Evolutionary conservation across 1,284 basidiomycete genomes (phyloP).

Genomic region (Ceraceosorus bombacis): DNA sequence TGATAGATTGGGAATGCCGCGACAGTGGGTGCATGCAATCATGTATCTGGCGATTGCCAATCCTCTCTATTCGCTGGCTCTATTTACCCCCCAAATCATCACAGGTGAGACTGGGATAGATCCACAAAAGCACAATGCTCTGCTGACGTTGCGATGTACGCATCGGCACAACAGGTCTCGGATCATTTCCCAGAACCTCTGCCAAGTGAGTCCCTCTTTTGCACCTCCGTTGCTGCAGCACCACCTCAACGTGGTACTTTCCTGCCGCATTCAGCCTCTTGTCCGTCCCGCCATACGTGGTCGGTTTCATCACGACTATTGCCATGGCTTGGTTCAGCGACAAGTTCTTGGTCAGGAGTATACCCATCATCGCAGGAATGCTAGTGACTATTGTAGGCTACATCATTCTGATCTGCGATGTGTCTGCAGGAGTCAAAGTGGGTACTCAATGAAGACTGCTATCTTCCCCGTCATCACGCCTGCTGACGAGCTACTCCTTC

Average conservation of each 20-base stretch:
- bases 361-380: conserved; percentile 51
- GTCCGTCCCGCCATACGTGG: conserved; percentile 49
- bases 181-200: too few relatives aligned
- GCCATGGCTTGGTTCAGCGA: conserved; percentile 50
- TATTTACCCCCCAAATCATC: conserved; percentile 43
- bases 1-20: too few relatives aligned
- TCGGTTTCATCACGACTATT: conserved; percentile 53
- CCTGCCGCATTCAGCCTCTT: conserved; percentile 30
- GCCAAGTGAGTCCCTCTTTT: too few relatives aligned
- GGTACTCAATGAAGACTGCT: too few relatives aligned
- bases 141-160: conserved; percentile 28
- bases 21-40: conserved; percentile 29
- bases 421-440: conserved; percentile 34
- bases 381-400: conserved; percentile 50
- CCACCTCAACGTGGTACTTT: too few relatives aligned
- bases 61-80: conserved; percentile 41
- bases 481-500: too few relatives aligned
- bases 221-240: too few relatives aligned
- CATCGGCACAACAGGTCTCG: background rate
- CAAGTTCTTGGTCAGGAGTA: conserved; percentile 46
- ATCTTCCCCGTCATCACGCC: too few relatives aligned
- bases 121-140: conserved; percentile 5
- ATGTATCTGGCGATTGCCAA: conserved; percentile 28
- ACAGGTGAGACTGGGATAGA: background rate
- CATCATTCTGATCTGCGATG: conserved; percentile 47